Evolutionary conservation across 2,329 filamentous ascomycete species (phyloP).

Genomic region (Fusarium nygamai): DNA sequence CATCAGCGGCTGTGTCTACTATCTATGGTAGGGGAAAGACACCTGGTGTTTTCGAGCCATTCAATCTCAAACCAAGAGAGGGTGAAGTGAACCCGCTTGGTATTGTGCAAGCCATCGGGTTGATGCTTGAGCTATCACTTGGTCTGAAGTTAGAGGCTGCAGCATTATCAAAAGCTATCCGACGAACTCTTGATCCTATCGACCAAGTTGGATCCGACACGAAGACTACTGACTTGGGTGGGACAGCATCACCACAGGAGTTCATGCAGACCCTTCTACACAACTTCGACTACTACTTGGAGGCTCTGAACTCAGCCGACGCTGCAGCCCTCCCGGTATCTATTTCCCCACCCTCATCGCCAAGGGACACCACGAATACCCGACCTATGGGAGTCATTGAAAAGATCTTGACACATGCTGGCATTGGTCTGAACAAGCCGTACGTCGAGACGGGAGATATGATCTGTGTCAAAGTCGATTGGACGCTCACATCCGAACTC

Average conservation of each 20-base stretch:
- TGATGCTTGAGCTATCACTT: constrained; percentile 17
- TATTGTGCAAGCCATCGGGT: constrained; percentile 10
- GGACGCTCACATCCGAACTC: neutral
- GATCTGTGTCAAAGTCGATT: neutral
- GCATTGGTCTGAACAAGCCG: neutral
- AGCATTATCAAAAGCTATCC: constrained; percentile 19
- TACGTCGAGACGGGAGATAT: neutral
- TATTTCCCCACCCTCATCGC: neutral
- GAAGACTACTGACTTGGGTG: constrained; percentile 15
- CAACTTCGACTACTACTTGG: neutral
- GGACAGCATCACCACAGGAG: constrained; percentile 28
- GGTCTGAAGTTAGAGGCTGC: constrained; percentile 2
- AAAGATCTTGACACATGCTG: neutral
- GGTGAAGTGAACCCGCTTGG: constrained; percentile 4
- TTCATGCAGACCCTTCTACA: neutral
- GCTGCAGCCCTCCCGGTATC: neutral
- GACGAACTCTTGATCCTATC: constrained; percentile 16
- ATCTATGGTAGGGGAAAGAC: neutral
- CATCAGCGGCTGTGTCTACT: constrained; percentile 12
- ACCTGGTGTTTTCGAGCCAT: constrained; percentile 23
- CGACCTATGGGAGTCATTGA: neutral
- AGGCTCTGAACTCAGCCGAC: neutral
- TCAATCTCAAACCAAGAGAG: constrained; percentile 11
- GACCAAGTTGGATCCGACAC: constrained; percentile 22
- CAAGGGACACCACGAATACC: neutral